A percentile compares a stretch with the other conserved stretches of the same genome.
phyloP scores from a whole-genome alignment of 176 grass and related monocot genomes.

The Zoysia pacifica region DNA sequence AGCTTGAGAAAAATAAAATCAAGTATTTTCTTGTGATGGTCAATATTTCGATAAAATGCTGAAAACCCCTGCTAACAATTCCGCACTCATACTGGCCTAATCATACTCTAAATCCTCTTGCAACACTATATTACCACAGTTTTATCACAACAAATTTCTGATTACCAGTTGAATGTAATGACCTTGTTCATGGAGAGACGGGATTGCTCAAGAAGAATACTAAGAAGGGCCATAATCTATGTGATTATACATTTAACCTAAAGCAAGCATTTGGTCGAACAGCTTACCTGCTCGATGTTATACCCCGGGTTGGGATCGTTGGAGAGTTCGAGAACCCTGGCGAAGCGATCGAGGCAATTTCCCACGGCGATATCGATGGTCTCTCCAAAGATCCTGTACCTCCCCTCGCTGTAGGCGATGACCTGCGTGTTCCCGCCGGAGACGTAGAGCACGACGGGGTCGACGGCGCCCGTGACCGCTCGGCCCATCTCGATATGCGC shows the following conservation, averaged over 20 bases:
- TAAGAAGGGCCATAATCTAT: not conserved
- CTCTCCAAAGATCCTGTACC: conserved; percentile 86
- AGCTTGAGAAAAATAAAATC: not conserved
- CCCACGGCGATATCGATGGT: conserved; percentile 93
- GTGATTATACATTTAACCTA: not conserved
- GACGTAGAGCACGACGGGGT: conserved; percentile 92
- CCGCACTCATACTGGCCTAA: not conserved
- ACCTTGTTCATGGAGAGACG: not conserved
- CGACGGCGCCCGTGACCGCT: conserved; percentile 66
- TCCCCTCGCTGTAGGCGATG: conserved; percentile 86
- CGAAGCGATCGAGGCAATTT: conserved; percentile 88
- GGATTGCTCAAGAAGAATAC: not conserved
- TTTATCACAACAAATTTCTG: not conserved
- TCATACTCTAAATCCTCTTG: not conserved
- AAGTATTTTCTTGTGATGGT: not conserved
- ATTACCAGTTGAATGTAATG: not conserved
- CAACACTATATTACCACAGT: too few species aligned
- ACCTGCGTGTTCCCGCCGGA: conserved; percentile 90
- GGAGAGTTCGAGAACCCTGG: conserved; percentile 76
- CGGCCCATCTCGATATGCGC: conserved; percentile 98
- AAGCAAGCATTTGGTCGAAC: conserved; percentile 19
- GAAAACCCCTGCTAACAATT: not conserved
- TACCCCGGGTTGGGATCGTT: conserved; percentile 90
- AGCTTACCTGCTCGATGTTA: conserved; percentile 83
- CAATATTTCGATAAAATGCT: not conserved